These are phyloP conservation scores for Wickerhamomyces hampshirensis DNA, from an alignment of 805 yeast genomes.

Conservation along the genomic window DNA sequence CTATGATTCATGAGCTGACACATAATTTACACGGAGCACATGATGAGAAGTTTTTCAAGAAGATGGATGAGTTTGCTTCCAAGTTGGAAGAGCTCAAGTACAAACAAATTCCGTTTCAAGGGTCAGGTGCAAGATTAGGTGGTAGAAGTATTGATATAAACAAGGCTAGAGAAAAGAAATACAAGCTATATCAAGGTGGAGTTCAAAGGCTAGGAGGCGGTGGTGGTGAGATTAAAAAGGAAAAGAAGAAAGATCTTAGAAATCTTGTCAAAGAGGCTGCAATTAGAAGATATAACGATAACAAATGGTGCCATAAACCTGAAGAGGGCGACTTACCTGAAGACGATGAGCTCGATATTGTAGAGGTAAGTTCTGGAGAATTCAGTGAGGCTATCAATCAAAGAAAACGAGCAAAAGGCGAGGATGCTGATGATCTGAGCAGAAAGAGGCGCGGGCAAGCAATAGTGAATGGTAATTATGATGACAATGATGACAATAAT, in stretches of 20 bases:
- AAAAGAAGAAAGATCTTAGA: conserved; percentile 27
- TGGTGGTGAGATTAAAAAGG: conserved; percentile 2
- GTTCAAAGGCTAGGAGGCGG: conserved; percentile 12
- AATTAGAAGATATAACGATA: conserved; percentile 51
- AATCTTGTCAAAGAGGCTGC: conserved; percentile 56
- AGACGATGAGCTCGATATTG: conserved; percentile 38
- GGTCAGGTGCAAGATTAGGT: conserved; percentile 15
- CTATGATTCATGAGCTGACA: conserved; percentile 83
- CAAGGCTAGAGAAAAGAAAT: conserved; percentile 37
- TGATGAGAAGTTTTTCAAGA: conserved; percentile 61
- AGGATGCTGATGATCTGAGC: conserved; percentile 15
- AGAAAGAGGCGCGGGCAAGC: conserved; percentile 4
- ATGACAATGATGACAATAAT: background rate
- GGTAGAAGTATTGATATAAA: conserved; percentile 27
- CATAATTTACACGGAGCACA: conserved; percentile 84
- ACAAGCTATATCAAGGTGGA: conserved; percentile 25
- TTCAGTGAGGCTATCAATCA: too few species aligned
- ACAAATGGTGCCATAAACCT: conserved; percentile 39
- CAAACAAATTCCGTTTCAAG: conserved; percentile 25
- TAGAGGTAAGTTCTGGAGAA: conserved; percentile 35
- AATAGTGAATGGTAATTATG: background rate
- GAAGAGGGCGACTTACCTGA: conserved; percentile 33
- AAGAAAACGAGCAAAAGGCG: too few species aligned
- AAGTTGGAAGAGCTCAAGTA: conserved; percentile 35
- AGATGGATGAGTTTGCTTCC: conserved; percentile 50